Evolutionary conservation across 2,329 filamentous ascomycete genomes (phyloP).

Genomic region (Microdochium trichocladiopsis): DNA sequence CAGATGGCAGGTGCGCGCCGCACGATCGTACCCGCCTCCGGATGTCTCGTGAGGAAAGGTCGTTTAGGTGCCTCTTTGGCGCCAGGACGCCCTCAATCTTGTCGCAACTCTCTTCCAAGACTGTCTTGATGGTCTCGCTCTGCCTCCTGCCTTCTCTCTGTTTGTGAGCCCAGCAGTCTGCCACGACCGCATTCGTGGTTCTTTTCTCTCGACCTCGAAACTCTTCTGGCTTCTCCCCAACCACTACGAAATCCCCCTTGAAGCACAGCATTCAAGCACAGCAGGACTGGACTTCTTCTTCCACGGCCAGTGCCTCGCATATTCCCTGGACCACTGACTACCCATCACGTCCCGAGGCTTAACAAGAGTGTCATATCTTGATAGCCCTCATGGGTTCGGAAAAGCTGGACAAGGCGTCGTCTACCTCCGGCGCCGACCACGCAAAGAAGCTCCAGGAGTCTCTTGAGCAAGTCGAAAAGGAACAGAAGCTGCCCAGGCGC

Average conservation of each 20-base stretch:
- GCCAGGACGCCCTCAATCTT: too few relatives aligned
- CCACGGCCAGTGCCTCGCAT: background rate
- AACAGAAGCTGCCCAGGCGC: slow-evolving; percentile 9
- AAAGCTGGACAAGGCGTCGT: background rate
- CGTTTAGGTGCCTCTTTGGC: too few relatives aligned
- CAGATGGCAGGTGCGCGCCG: too few relatives aligned
- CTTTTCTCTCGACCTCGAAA: background rate
- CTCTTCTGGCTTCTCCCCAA: background rate
- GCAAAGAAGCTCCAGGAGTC: slow-evolving; percentile 7
- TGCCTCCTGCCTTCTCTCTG: background rate
- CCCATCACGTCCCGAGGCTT: background rate
- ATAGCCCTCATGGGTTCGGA: background rate
- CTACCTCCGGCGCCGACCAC: background rate
- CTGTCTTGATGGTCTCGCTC: background rate
- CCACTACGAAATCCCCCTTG: background rate
- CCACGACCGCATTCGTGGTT: background rate
- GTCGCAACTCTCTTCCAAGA: background rate
- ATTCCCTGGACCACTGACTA: background rate
- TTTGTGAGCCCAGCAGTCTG: background rate
- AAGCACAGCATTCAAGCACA: too few relatives aligned
- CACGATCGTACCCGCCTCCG: too few relatives aligned
- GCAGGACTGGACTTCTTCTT: background rate
- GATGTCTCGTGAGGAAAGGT: too few relatives aligned
- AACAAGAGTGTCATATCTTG: background rate
- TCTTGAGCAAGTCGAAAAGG: slow-evolving; percentile 13